Evolutionary conservation across 768 basidiomycete genomes (phyloP), one percentile per base, ranked within the genome.

Genomic region (Pholiota conissans): DNA sequence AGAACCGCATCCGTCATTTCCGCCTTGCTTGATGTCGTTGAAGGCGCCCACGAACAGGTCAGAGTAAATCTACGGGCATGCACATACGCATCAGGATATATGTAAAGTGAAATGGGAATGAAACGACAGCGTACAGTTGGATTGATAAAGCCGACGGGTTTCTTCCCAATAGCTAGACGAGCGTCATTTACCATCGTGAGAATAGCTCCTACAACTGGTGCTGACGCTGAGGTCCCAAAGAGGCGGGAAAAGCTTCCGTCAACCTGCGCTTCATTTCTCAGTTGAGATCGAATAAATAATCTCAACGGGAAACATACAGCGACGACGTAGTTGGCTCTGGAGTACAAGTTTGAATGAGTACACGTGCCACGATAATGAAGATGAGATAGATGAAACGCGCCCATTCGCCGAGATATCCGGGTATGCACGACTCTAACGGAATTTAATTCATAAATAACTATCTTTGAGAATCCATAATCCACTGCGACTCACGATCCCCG

Each of bases 101-200:
- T 10, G 11, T 2, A 34, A 3, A 50, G 13, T 24, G 34, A 24
- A 14, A 32, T 9, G 11, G 47, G 22, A 16, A 29, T 54, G n/a
- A 18, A 13, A 16, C 45, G 35, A 13, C 8, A 22, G 66, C 72
- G 35, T 64, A 76, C 61, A 45, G 71, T 34, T 50, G 79, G 79
- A 51, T 81, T 81, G 48, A 81, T 77, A 63, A 81, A 81, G 27
- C 81, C 83, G 29, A 84, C 69, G 0, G 82, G 64, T 2, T 59
- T 65, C 65, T 82, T 83, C 5, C 73, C 71, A 0, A 10, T 0
- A 3, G 69, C 65, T 32, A 84, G 65, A 4, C 83, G 79, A 0
- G 77, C 79, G 57, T 84, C 83, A 59, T 84, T 84, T 35, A 84
- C 63, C 71, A 83, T 70, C 5, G 83, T 69, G 40, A 84, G 66